These are phyloP conservation scores for Beta vulgaris DNA, from an alignment of 148 eudicot species.

Conservation along the genomic window DNA sequence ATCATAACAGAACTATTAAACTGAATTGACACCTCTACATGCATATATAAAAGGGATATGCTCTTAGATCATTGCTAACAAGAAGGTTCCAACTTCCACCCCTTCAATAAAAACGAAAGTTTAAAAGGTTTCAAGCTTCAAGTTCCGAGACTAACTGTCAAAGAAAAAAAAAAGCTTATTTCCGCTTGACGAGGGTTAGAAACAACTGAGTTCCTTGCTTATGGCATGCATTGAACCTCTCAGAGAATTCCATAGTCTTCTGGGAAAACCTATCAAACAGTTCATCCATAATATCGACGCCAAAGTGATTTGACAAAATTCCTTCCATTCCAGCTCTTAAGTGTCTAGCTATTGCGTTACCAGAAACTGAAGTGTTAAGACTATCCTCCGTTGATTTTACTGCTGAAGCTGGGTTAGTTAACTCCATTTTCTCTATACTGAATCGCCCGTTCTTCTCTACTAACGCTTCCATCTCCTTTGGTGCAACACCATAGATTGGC, in stretches of 20 bases:
- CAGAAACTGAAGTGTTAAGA: not conserved
- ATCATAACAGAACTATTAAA: no score
- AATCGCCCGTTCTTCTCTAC: slow-evolving; percentile 1
- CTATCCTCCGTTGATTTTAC: not conserved
- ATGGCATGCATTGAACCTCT: not conserved
- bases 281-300: slow-evolving; percentile 1
- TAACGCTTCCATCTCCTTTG: slow-evolving; percentile 7
- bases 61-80: no score
- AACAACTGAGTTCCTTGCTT: slow-evolving; percentile 13
- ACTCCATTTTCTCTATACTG: not conserved
- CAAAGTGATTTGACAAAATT: slow-evolving; percentile 2
- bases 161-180: no score
- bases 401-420: not conserved
- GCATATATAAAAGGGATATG: no score
- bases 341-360: not conserved
- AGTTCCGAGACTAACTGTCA: no score
- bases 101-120: no score
- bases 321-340: slow-evolving; percentile 12
- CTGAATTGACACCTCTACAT: no score
- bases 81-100: no score
- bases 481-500: not conserved
- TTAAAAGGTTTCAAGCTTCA: no score
- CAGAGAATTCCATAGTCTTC: not conserved
- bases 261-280: slow-evolving; percentile 6
- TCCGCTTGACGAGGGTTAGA: not conserved